A percentile compares a stretch with the other conserved stretches of the same genome.
phyloP scores from a whole-genome alignment of 257 asterid species.

The Osmanthus fragrans region DNA sequence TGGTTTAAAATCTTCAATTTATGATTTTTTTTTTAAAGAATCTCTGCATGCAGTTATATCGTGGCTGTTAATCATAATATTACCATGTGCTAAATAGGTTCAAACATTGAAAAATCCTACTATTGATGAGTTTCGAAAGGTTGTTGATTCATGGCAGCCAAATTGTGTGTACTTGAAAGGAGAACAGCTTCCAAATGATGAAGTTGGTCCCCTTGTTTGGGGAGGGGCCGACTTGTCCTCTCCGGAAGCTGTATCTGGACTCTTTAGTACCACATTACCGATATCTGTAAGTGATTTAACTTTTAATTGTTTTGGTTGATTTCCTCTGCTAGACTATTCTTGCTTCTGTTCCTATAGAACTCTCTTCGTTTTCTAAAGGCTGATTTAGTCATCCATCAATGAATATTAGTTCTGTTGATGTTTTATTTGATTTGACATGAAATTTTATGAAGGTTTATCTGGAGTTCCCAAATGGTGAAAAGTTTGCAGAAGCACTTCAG shows the following conservation, averaged over 20 bases:
- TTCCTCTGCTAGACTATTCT: not conserved
- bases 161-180: slow-evolving; percentile 84
- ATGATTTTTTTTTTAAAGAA: not conserved
- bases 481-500: slow-evolving; percentile 77
- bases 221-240: slow-evolving; percentile 66
- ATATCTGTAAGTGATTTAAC: slow-evolving; percentile 57
- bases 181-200: slow-evolving; percentile 55
- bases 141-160: slow-evolving; percentile 74
- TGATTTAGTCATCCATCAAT: not conserved
- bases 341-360: not conserved
- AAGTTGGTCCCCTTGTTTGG: slow-evolving; percentile 62
- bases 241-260: slow-evolving; percentile 61
- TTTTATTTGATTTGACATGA: slow-evolving; percentile 23
- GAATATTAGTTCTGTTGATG: not conserved
- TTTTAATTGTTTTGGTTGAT: not conserved
- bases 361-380: not conserved
- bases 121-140: slow-evolving; percentile 64
- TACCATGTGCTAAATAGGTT: slow-evolving; percentile 49
- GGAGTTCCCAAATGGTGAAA: slow-evolving; percentile 83
- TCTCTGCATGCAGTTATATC: not conserved
- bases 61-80: slow-evolving; percentile 10
- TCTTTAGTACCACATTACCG: slow-evolving; percentile 60
- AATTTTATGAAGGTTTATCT: slow-evolving; percentile 73
- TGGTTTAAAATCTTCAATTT: not conserved
- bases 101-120: slow-evolving; percentile 76